Evolutionary conservation across 2,329 filamentous ascomycete genomes (phyloP).

Genomic region (Annulohypoxylon truncatum): DNA sequence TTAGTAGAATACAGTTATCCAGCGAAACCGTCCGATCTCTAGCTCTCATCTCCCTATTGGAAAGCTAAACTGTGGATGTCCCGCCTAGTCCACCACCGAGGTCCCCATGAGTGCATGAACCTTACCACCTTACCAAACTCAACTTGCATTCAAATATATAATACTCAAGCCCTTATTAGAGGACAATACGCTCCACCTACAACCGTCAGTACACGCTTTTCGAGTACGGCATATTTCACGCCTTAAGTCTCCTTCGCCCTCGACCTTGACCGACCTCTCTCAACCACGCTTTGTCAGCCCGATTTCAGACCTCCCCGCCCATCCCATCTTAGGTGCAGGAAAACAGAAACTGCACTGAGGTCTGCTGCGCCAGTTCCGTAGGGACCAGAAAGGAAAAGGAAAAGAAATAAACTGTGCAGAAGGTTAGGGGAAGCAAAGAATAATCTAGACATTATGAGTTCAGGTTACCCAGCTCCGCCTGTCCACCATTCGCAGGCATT

Average conservation of each 20-base stretch:
- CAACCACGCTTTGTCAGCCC: slow-evolving; percentile 11
- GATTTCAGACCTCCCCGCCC: slow-evolving; percentile 1
- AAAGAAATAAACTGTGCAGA: slow-evolving; percentile 5
- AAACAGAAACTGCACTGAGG: slow-evolving; percentile 10
- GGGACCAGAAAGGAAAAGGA: slow-evolving; percentile 20
- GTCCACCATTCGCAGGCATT: slow-evolving; percentile 47
- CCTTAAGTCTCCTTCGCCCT: slow-evolving; percentile 3
- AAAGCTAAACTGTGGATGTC: slow-evolving; percentile 34
- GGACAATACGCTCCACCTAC: slow-evolving; percentile 23
- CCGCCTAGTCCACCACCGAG: slow-evolving; percentile 31
- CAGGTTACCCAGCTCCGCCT: slow-evolving; percentile 48
- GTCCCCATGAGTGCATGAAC: slow-evolving; percentile 37
- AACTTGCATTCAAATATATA: slow-evolving; percentile 30
- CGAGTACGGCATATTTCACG: slow-evolving; percentile 27
- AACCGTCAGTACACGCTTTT: slow-evolving; percentile 14
- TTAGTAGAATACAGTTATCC: slow-evolving; percentile 27
- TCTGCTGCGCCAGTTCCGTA: slow-evolving; percentile 12
- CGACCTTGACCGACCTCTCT: slow-evolving; percentile 27
- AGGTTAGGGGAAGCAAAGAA: slow-evolving; percentile 29
- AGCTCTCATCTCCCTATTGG: slow-evolving; percentile 23
- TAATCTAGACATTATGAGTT: slow-evolving; percentile 45
- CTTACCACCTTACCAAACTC: slow-evolving; percentile 29
- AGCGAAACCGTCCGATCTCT: slow-evolving; percentile 27
- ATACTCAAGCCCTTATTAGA: slow-evolving; percentile 36
- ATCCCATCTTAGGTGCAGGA: slow-evolving; percentile 9